These are phyloP conservation scores for Endocalyx cinctus DNA, from an alignment of 2,329 filamentous ascomycete genomes.

Conservation along the genomic window DNA sequence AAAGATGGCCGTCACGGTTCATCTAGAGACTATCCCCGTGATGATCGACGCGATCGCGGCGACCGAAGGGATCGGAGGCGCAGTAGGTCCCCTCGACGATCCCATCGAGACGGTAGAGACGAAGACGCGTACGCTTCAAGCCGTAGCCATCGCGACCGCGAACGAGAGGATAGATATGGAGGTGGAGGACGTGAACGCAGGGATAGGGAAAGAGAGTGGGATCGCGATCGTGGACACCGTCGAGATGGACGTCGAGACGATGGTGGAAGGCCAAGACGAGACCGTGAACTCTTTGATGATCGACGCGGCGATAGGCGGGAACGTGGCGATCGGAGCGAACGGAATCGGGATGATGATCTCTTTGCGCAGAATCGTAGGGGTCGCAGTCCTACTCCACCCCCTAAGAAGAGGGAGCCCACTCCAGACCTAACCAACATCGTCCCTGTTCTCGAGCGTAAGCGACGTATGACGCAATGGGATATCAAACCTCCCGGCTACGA, in stretches of 20 bases:
- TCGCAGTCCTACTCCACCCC: slow-evolving; percentile 73
- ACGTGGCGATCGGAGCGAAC: slow-evolving; percentile 26
- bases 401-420: slow-evolving; percentile 90
- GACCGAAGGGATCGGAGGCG: slow-evolving; percentile 52
- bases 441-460: slow-evolving; percentile 80
- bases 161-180: slow-evolving; percentile 89
- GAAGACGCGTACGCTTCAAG: slow-evolving; percentile 77
- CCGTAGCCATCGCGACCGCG: slow-evolving; percentile 85
- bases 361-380: slow-evolving; percentile 51
- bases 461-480: slow-evolving; percentile 97
- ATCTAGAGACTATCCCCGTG: slow-evolving; percentile 48
- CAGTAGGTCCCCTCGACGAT: slow-evolving; percentile 73
- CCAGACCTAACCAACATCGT: slow-evolving; percentile 86
- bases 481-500: slow-evolving; percentile 98
- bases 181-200: slow-evolving; percentile 39
- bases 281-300: slow-evolving; percentile 61
- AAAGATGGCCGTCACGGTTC: slow-evolving; percentile 49
- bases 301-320: slow-evolving; percentile 36
- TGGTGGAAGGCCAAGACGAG: slow-evolving; percentile 54
- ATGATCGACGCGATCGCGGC: slow-evolving; percentile 30
- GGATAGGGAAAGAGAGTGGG: slow-evolving; percentile 58
- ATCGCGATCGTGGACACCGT: slow-evolving; percentile 53
- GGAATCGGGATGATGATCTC: slow-evolving; percentile 48
- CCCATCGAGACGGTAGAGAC: slow-evolving; percentile 68
- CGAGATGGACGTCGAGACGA: slow-evolving; percentile 44